These are phyloP conservation scores for Rhizopogon salebrosus DNA, from an alignment of 768 basidiomycete species.

Conservation along the genomic window DNA sequence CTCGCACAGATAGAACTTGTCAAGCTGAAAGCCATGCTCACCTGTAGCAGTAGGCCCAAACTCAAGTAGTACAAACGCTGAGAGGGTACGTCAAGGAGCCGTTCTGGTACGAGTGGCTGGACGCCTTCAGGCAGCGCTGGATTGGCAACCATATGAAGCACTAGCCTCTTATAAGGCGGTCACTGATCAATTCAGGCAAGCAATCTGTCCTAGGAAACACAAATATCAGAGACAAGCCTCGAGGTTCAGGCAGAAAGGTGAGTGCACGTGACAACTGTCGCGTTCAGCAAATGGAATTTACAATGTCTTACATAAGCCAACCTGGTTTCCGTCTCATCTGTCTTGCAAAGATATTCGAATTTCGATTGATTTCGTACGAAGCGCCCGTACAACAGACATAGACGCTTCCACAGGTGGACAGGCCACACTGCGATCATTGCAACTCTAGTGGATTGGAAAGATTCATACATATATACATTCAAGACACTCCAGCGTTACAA, in stretches of 20 bases:
- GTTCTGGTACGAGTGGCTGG: constrained; percentile 65
- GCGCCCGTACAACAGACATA: background rate
- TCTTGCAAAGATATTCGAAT: background rate
- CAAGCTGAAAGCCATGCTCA: constrained; percentile 24
- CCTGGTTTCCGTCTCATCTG: no score
- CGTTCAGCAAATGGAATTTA: background rate
- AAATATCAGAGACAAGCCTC: background rate
- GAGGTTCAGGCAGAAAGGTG: background rate
- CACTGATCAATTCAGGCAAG: background rate
- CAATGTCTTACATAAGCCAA: no score
- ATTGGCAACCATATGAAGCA: constrained; percentile 5
- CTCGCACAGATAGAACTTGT: background rate
- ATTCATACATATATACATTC: background rate
- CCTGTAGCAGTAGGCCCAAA: constrained; percentile 73
- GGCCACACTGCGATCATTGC: background rate
- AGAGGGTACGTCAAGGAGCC: constrained; percentile 68
- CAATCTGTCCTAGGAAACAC: background rate
- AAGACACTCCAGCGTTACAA: no score
- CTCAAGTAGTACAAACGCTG: constrained; percentile 78
- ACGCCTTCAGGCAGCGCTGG: constrained; percentile 9
- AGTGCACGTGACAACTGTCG: constrained; percentile 1
- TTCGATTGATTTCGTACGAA: background rate
- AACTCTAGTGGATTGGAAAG: background rate
- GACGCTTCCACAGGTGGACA: background rate
- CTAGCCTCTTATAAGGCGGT: background rate